Percentiles rank a stretch among this genome's conserved stretches.
phyloP scores from a whole-genome alignment of 345 rosid species.

The Boechera retrofracta region DNA sequence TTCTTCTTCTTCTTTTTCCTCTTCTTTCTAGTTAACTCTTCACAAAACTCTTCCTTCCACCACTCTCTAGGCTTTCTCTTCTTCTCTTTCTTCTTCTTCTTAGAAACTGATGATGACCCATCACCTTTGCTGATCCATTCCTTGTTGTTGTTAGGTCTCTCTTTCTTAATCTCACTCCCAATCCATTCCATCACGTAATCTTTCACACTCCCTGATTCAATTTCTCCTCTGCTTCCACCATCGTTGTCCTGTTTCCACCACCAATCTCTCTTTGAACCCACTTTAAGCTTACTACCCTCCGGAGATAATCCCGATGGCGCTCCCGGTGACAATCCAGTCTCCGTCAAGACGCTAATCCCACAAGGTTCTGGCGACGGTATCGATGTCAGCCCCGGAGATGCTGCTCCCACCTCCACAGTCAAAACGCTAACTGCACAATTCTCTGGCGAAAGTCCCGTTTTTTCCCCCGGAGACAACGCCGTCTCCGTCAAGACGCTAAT shows the following conservation, averaged over 20 bases:
- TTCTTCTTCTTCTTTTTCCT: conserved; percentile 67
- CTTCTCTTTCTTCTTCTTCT: conserved; percentile 57
- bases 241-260: conserved; percentile 80
- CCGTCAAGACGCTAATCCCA: conserved; percentile 48
- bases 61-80: conserved; percentile 75
- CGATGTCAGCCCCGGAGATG: conserved; percentile 11
- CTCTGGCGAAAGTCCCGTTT: conserved; percentile 18
- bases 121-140: conserved; percentile 39
- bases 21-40: conserved; percentile 57
- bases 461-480: neutral
- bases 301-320: conserved; percentile 45
- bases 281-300: conserved; percentile 50
- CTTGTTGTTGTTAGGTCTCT: conserved; percentile 52
- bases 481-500: conserved; percentile 43
- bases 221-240: conserved; percentile 50
- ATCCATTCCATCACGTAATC: conserved; percentile 89
- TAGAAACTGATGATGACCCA: conserved; percentile 45
- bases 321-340: conserved; percentile 29
- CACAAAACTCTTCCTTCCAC: conserved; percentile 92
- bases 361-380: conserved; percentile 33
- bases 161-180: conserved; percentile 78
- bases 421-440: conserved; percentile 24
- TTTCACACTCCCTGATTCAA: conserved; percentile 71
- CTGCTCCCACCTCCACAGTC: conserved; percentile 20
- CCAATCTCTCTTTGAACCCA: conserved; percentile 66